Evolutionary conservation across 768 basidiomycete species (phyloP).

Genomic region (Kwoniella sp.): DNA sequence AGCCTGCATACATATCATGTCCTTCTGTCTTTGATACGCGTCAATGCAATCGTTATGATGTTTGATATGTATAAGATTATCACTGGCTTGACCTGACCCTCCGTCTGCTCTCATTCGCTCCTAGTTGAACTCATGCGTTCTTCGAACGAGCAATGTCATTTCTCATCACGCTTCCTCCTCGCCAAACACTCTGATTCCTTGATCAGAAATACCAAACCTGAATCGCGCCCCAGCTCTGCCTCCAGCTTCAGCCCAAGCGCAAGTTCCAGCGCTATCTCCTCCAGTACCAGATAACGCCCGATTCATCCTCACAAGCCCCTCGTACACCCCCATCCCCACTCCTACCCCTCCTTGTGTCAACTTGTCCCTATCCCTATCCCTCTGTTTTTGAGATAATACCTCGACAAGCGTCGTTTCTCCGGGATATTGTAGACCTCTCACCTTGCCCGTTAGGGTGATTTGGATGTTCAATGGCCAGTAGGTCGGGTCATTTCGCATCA

Average conservation of each 20-base stretch:
- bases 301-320: neutral
- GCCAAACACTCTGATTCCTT: conserved; percentile 32
- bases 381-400: conserved; percentile 26
- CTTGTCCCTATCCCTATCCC: conserved; percentile 19
- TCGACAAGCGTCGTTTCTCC: conserved; percentile 34
- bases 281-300: neutral
- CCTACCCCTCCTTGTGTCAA: conserved; percentile 18
- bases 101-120: too few relatives aligned
- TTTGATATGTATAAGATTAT: too few relatives aligned
- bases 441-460: conserved; percentile 37
- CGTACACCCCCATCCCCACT: neutral
- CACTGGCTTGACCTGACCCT: too few relatives aligned
- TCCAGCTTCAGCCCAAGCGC: too few relatives aligned
- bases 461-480: conserved; percentile 45
- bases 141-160: too few relatives aligned
- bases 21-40: too few relatives aligned
- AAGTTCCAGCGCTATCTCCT: too few relatives aligned
- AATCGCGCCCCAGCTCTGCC: conserved; percentile 1
- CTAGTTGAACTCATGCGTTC: too few relatives aligned
- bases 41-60: too few relatives aligned
- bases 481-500: neutral
- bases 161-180: neutral
- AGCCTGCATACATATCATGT: too few relatives aligned
- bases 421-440: conserved; percentile 34
- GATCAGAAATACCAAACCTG: conserved; percentile 28